Evolutionary conservation across 352 stramenopile genomes (phyloP), one percentile per base, ranked within the genome.

Genomic region (Pythium oligandrum): DNA sequence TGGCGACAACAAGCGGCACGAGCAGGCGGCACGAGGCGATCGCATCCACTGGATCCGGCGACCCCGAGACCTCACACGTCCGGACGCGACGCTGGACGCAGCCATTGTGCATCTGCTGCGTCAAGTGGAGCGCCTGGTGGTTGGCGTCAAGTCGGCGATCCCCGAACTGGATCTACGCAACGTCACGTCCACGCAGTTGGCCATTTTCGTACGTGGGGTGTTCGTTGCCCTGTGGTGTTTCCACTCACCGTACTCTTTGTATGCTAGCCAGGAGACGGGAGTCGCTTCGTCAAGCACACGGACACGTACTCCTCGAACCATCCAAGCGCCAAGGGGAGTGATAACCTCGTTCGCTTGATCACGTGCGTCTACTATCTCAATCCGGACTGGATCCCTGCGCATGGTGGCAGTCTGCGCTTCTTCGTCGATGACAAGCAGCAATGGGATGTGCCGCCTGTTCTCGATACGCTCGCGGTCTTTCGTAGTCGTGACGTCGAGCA

Each of bases 401-500:
- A 90, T 46, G 75, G 70, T 37, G 86, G 86, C 10, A 66, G 83
- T 6, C 68, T 95, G 44, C 77, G 87, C 5, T 59, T 95, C 36
- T 86, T 88, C 54, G 56, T 82, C 9, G 69, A 71, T 36, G 44
- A 38, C 56, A 42, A 39, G 8, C 17, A 46, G 2, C 9, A 17
- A 10, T 89, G 70, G 63, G 93, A 98, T 64, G 55, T 97, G 6
- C 50, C 74, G 33, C 93, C 93, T 2, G 64, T 73, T 53, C 68
- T 93, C 6, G 90, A 98, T 68, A 86, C 88, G 35, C 66, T 98
- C 5, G 59, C 98, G 3, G 57, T 98, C 31, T 98, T 98, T 66
- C 81, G 88, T 42, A 96, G 87, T 30, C 75, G 91, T 44, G 60
- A 96, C 44, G 78, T 98, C 6, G 85, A 97, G 40, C 93, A 98